Conservation (phyloP, 371 early-diverging fungal species). For the Apophysomyces ossiformis region DNA sequence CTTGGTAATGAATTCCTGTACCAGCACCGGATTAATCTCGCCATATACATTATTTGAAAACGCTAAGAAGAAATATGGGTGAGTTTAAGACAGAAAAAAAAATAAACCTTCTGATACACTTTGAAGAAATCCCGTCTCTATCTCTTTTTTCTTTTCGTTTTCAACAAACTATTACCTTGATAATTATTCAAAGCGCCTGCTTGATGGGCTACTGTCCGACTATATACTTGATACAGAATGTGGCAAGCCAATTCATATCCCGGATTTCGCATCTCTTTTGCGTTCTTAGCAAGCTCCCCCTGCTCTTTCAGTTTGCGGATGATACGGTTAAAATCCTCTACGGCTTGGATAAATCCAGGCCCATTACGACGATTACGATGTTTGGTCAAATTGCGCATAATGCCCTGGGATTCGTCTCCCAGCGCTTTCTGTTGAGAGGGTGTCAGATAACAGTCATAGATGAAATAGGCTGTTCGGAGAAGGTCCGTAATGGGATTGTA, state of each 20-base stretch:
- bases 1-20: slow-evolving; percentile 81
- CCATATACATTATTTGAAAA: slow-evolving; percentile 97
- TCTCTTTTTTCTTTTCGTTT: too few relatives aligned
- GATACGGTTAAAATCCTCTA: slow-evolving; percentile 75
- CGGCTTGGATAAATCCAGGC: slow-evolving; percentile 69
- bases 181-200: slow-evolving; percentile 83
- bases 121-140: too few relatives aligned
- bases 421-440: slow-evolving; percentile 55
- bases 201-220: slow-evolving; percentile 85
- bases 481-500: slow-evolving; percentile 85
- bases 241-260: slow-evolving; percentile 80
- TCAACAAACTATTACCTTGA: slow-evolving; percentile 51
- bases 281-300: slow-evolving; percentile 42
- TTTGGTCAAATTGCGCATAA: slow-evolving; percentile 79
- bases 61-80: slow-evolving; percentile 39
- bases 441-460: slow-evolving; percentile 67
- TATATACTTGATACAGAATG: slow-evolving; percentile 88
- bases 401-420: slow-evolving; percentile 72
- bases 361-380: slow-evolving; percentile 76
- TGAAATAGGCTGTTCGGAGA: slow-evolving; percentile 66
- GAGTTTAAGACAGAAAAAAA: too few relatives aligned
- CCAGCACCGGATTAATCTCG: slow-evolving; percentile 86
- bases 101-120: too few relatives aligned
- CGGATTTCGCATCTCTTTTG: slow-evolving; percentile 49
- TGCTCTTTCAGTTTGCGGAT: slow-evolving; percentile 45